Evolutionary conservation across 140 eudicot genomes (phyloP), one percentile per base, ranked within the genome.

Genomic region (Stevia rebaudiana): DNA sequence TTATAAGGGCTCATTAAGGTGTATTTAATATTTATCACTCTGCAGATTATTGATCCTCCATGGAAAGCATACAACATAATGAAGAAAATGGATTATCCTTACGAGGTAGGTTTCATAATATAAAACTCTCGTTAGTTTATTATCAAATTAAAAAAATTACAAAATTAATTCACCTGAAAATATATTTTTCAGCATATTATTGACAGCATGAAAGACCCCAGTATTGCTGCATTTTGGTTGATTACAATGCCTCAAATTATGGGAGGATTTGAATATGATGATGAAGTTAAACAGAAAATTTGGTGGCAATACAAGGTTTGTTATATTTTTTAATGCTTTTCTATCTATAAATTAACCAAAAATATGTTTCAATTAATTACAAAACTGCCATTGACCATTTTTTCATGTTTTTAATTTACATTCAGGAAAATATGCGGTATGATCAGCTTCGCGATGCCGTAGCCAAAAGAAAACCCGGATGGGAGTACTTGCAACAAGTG

Each of bases 301-400:
- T 92, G 98, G 98, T 87, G 92, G 96, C 89, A 92, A 63, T 92
- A 88, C 89, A 79, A 84, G 98, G 98, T 91, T 35, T 70, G 19
- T 46, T n/a, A 7, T 41, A 60, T 31, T 12, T 3, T 42, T 53
- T 28, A 30, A 52, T 74, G 24, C 41, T 47, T 68, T 28, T 4
- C 0, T 15, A 42, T 0, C 36, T 15, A 2, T 16, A 24, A n/a
- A 19, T 28, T 12, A 42, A 47, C 46, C 68, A 50, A 21, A 28
- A 43, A 48, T n/a, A 19, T 53, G 21, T 53, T 33, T 15, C 8
- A 16, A 17, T 36, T 28, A 42, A 28, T 63, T 51, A 51, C 56
- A 6, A 40, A 50, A 62, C n/a, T 53, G 18, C 36, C 8, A 13
- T 55, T 65, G 37, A 58, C 63, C 31, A n/a, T 59, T 53, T 59